phyloP scores from a whole-genome alignment of 169 alveolate genomes.

The Babesia divergens region DNA sequence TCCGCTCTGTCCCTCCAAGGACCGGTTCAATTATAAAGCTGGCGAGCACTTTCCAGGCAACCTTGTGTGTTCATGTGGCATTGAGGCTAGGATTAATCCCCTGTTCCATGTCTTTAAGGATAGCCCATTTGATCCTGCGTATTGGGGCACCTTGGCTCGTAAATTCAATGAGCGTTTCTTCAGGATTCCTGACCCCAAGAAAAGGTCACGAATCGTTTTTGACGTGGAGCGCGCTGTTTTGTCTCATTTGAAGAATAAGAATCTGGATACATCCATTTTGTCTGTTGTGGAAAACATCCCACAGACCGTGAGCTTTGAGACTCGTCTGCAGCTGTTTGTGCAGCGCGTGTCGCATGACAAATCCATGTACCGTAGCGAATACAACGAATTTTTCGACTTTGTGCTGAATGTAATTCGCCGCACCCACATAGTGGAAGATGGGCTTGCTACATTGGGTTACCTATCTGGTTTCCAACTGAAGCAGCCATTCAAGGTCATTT shows the following conservation, averaged over 20 bases:
- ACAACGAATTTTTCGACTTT: slow-evolving; percentile 35
- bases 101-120: background rate
- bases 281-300: slow-evolving; percentile 34
- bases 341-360: slow-evolving; percentile 26
- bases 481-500: slow-evolving; percentile 78
- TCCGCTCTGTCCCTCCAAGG: background rate
- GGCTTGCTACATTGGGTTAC: slow-evolving; percentile 55
- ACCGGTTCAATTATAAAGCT: background rate
- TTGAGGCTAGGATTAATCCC: slow-evolving; percentile 21
- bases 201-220: background rate
- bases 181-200: background rate
- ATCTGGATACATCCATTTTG: slow-evolving; percentile 6
- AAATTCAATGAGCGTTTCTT: slow-evolving; percentile 35
- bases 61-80: slow-evolving; percentile 41
- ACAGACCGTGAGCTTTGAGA: slow-evolving; percentile 43
- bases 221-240: slow-evolving; percentile 41
- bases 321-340: slow-evolving; percentile 35
- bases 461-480: slow-evolving; percentile 63
- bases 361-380: slow-evolving; percentile 30
- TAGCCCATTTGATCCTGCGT: background rate
- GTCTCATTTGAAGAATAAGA: background rate
- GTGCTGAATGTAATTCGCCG: slow-evolving; percentile 69
- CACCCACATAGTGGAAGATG: slow-evolving; percentile 78
- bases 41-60: slow-evolving; percentile 33
- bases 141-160: slow-evolving; percentile 24